phyloP scores from a whole-genome alignment of 1,139 yeast genomes.

The Suhomyces atakaporum region DNA sequence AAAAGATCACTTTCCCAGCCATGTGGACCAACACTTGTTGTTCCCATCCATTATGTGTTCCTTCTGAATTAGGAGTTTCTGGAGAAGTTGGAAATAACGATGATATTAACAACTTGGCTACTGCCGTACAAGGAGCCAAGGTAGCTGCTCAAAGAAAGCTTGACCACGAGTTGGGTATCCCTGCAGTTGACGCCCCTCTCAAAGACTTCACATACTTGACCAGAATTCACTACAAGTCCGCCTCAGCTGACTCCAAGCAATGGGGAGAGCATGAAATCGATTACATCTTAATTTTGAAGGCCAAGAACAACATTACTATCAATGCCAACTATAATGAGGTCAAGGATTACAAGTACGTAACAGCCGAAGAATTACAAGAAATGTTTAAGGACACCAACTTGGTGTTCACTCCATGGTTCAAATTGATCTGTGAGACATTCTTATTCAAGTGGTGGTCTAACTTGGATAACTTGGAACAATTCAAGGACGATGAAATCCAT shows the following conservation, averaged over 20 bases:
- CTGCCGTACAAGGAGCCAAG: constrained; percentile 75
- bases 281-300: constrained; percentile 78
- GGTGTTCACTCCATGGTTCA: constrained; percentile 96
- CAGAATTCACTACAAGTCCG: constrained; percentile 92
- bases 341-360: constrained; percentile 75
- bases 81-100: constrained; percentile 21
- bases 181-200: constrained; percentile 59
- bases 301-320: constrained; percentile 53
- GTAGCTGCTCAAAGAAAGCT: constrained; percentile 90
- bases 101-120: constrained; percentile 44
- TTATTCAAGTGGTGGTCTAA: constrained; percentile 93
- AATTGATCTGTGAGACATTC: constrained; percentile 87
- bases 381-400: constrained; percentile 71
- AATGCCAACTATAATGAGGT: constrained; percentile 79
- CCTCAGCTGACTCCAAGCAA: constrained; percentile 63
- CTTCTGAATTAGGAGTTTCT: constrained; percentile 68
- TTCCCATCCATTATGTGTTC: constrained; percentile 90
- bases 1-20: constrained; percentile 92
- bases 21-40: constrained; percentile 99
- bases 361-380: constrained; percentile 59
- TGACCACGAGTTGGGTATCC: constrained; percentile 89
- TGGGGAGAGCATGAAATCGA: constrained; percentile 99
- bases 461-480: constrained; percentile 55
- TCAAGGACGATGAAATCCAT: constrained; percentile 48
- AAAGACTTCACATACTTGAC: constrained; percentile 80